phyloP scores from a whole-genome alignment of 768 basidiomycete species.

The Coprinellus micaceus region DNA sequence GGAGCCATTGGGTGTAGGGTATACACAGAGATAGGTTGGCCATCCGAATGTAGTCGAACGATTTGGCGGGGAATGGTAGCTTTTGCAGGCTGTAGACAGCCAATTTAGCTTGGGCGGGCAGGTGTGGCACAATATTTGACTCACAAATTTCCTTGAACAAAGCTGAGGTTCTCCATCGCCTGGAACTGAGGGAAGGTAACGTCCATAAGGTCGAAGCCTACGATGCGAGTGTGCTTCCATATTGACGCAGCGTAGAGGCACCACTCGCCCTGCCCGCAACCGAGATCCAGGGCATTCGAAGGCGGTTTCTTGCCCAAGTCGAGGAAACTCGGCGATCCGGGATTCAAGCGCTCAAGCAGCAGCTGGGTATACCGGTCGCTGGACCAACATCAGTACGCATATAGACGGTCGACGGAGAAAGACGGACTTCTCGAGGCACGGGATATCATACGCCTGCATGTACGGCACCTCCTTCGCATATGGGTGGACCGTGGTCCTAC shows the following conservation, averaged over 20 bases:
- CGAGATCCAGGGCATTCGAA: conserved; percentile 61
- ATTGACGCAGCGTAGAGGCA: conserved; percentile 51
- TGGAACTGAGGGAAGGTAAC: conserved; percentile 37
- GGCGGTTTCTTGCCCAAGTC: conserved; percentile 48
- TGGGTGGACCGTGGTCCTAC: conserved; percentile 53
- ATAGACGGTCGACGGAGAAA: conserved; percentile 4
- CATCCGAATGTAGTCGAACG: conserved; percentile 73
- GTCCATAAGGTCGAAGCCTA: conserved; percentile 64
- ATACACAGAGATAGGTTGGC: conserved; percentile 63
- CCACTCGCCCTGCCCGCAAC: conserved; percentile 75
- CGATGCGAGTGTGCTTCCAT: conserved; percentile 62
- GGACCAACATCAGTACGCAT: conserved; percentile 10
- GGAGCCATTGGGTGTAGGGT: conserved; percentile 57
- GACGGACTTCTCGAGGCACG: conserved; percentile 56
- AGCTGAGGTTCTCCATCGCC: conserved; percentile 40
- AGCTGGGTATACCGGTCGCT: conserved; percentile 62
- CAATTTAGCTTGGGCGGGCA: background rate
- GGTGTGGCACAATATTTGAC: conserved; percentile 24
- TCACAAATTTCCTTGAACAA: conserved; percentile 67
- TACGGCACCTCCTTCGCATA: conserved; percentile 50
- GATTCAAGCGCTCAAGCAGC: conserved; percentile 54
- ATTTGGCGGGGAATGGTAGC: conserved; percentile 59
- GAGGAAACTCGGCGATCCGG: conserved; percentile 59
- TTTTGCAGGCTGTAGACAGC: conserved; percentile 40
- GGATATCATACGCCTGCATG: conserved; percentile 63